Base-by-base conservation (phyloP, 202 grass and related monocot genomes). In the Digitaria exilis region DNA sequence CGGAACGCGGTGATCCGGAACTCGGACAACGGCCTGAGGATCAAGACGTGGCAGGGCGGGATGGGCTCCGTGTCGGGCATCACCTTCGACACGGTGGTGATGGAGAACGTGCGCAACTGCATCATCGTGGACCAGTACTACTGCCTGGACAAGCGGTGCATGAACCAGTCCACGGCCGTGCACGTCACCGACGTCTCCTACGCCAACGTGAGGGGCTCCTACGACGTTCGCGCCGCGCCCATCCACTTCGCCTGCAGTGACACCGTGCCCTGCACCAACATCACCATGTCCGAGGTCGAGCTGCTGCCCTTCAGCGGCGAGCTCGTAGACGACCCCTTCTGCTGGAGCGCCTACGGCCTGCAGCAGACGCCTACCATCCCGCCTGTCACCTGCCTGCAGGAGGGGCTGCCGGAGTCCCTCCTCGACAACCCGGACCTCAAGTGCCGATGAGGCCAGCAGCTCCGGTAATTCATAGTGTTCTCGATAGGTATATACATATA, bases 31-130 rank as follows among this genome's bases (percentile, higher is more conserved):
- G 95, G 95, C 15, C 17, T 98, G 2, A 80, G 95, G 59, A 93
- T 98, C 84, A 98, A 98, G 88, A 98, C 95, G 48, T 98, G 95
- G 95, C 95, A 98, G 80, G 92, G 92, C 29, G 95, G 95, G 0
- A 87, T 60, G 82, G 95, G 95, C 9, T 65, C 84, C 1, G 95
- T 98, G 11, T 81, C 89, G 1, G 87, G 85, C 1, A 88, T 98
- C 67, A 52, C 55, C 63, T 98, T 98, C 73, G 82, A 84, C 79
- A 82, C 67, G 0, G 89, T 98, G 58, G 30, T 25, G 50, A 90
- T 98, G 95, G 90, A 98, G 63, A 88, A 91, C 37, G 95, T 98
- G 7, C 84, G 89, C 66, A 98, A 91, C 84, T 98, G 95, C 87
- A 95, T 98, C 84, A 90, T 98, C 85, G 61, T 98, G 55, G 92